A percentile compares a stretch with the other conserved stretches of the same genome.
These are phyloP conservation scores for Albophoma yamanashiensis DNA, from an alignment of 2,329 filamentous ascomycete genomes.

Conservation along the genomic window DNA sequence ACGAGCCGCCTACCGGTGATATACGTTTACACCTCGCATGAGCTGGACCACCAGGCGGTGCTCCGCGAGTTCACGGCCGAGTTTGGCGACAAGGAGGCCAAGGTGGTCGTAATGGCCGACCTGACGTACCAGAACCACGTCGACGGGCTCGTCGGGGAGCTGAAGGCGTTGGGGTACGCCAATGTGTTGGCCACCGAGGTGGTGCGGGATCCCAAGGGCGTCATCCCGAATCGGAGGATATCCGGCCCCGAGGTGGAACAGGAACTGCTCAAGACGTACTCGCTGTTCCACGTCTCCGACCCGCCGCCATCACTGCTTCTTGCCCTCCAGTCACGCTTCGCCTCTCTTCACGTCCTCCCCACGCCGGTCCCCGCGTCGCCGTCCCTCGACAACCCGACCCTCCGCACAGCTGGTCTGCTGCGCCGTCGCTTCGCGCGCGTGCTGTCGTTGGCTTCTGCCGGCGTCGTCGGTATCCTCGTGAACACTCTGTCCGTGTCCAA, in stretches of 20 bases:
- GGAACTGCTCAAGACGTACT: constrained; percentile 50
- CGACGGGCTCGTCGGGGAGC: constrained; percentile 36
- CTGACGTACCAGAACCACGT: constrained; percentile 78
- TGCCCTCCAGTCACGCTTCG: constrained; percentile 74
- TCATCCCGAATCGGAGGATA: constrained; percentile 74
- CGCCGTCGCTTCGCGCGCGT: constrained; percentile 83
- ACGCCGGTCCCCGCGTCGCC: constrained; percentile 42
- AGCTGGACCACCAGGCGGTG: constrained; percentile 51
- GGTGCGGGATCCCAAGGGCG: constrained; percentile 65
- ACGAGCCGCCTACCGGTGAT: constrained; percentile 80
- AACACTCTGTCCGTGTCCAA: constrained; percentile 91
- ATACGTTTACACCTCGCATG: constrained; percentile 74
- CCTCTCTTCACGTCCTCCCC: constrained; percentile 67
- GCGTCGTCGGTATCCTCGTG: constrained; percentile 87
- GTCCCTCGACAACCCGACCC: constrained; percentile 31
- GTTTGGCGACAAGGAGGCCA: constrained; percentile 53
- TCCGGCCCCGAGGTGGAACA: constrained; percentile 23
- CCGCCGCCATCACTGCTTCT: constrained; percentile 76
- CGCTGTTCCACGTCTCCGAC: constrained; percentile 75
- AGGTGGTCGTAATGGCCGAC: constrained; percentile 77
- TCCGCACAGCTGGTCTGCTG: constrained; percentile 45
- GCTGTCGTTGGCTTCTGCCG: constrained; percentile 66
- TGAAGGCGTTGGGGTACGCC: constrained; percentile 57
- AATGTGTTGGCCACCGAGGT: constrained; percentile 61
- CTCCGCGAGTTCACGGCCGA: constrained; percentile 52